A percentile compares a stretch with the other conserved stretches of the same genome.
Evolutionary conservation across 805 yeast species (phyloP).

Genomic region (Candida qinlingensis): DNA sequence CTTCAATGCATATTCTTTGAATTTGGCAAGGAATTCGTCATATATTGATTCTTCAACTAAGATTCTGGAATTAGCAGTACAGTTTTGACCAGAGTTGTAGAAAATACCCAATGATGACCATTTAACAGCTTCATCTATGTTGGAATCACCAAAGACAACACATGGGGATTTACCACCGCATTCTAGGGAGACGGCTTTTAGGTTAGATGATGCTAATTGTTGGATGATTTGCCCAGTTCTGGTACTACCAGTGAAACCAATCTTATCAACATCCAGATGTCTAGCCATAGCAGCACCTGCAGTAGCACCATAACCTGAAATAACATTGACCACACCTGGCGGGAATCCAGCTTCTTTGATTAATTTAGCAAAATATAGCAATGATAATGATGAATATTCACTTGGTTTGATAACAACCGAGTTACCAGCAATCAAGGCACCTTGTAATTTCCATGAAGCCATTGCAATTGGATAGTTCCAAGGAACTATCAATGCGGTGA

Average conservation of each 20-base stretch:
- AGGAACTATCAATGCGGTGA: constrained; percentile 78
- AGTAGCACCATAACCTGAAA: constrained; percentile 63
- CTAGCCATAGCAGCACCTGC: constrained; percentile 65
- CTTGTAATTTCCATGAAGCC: constrained; percentile 76
- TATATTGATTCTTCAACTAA: constrained; percentile 52
- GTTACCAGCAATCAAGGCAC: constrained; percentile 74
- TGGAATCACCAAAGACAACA: constrained; percentile 58
- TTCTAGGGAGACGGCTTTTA: constrained; percentile 63
- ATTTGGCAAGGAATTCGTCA: constrained; percentile 44
- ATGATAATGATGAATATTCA: constrained; percentile 69
- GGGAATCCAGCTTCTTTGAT: constrained; percentile 71
- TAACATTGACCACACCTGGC: constrained; percentile 67
- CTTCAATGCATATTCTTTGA: constrained; percentile 39
- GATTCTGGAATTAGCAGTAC: constrained; percentile 62
- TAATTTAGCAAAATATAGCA: constrained; percentile 56
- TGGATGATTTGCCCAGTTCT: constrained; percentile 63
- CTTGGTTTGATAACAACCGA: constrained; percentile 70
- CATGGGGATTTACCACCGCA: constrained; percentile 73
- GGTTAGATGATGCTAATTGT: constrained; percentile 51
- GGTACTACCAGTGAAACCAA: constrained; percentile 65
- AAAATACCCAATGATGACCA: constrained; percentile 65
- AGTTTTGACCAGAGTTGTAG: constrained; percentile 62
- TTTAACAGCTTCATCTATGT: constrained; percentile 57
- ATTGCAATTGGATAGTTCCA: constrained; percentile 83
- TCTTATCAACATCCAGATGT: constrained; percentile 53